Evolutionary conservation across 2,329 filamentous ascomycete genomes (phyloP).

Genomic region (Curvularia hawaiiensis): DNA sequence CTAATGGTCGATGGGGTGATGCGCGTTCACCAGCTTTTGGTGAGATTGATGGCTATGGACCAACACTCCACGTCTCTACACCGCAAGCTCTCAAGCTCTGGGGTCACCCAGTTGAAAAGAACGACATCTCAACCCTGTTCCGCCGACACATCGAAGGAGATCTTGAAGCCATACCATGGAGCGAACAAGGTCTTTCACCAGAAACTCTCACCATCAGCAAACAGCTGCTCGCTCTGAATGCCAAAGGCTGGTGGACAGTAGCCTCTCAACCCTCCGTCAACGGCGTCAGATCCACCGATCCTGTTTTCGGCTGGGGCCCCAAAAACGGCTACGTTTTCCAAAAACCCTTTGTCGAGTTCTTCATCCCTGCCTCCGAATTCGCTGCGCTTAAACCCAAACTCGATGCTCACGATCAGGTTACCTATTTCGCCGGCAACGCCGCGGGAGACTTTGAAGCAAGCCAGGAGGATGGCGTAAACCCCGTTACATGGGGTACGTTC

Average conservation of each 20-base stretch:
- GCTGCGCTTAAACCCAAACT: conserved; percentile 67
- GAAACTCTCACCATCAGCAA: conserved; percentile 83
- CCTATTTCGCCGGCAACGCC: conserved; percentile 86
- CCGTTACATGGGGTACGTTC: conserved; percentile 97
- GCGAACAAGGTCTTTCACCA: conserved; percentile 81
- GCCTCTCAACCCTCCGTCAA: conserved; percentile 95
- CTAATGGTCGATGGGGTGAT: conserved; percentile 95
- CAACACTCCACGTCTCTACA: conserved; percentile 91
- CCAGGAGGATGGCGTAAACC: conserved; percentile 74
- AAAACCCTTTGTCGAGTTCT: conserved; percentile 97
- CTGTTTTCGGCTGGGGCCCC: conserved; percentile 92
- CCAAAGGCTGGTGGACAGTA: conserved; percentile 91
- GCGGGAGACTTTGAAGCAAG: conserved; percentile 77
- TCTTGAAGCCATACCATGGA: conserved; percentile 87
- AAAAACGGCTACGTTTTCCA: conserved; percentile 94
- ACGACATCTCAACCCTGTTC: conserved; percentile 82
- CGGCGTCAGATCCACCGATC: conserved; percentile 75
- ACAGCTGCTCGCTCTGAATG: conserved; percentile 77
- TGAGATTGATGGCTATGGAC: conserved; percentile 97
- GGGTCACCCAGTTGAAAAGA: conserved; percentile 72
- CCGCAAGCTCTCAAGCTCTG: conserved; percentile 82
- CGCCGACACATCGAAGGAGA: conserved; percentile 79
- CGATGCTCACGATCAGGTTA: conserved; percentile 69
- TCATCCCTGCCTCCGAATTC: conserved; percentile 79
- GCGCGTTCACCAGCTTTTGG: conserved; percentile 85